phyloP scores from a whole-genome alignment of 2,329 filamentous ascomycete genomes.

The Arthrobotrys sinensis region DNA sequence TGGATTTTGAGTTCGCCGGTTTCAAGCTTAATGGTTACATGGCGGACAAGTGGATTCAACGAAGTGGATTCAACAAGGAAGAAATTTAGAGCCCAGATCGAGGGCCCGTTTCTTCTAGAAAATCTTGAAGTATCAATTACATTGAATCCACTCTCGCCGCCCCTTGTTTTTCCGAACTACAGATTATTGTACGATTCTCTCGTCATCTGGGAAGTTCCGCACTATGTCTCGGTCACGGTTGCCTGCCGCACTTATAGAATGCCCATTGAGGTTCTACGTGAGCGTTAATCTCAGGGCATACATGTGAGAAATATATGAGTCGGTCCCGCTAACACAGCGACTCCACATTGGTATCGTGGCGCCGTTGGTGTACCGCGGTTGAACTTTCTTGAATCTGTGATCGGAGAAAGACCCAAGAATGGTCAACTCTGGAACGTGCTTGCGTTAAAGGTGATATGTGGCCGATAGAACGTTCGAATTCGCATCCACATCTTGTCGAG shows the following conservation, averaged over 20 bases:
- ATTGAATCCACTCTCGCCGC: constrained; percentile 1
- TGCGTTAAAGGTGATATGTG: neutral
- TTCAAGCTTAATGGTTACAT: constrained; percentile 25
- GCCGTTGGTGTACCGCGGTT: neutral
- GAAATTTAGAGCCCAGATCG: neutral
- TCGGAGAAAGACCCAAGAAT: constrained; percentile 11
- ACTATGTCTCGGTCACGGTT: constrained; percentile 1
- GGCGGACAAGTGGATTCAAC: neutral
- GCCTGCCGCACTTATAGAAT: neutral
- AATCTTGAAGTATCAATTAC: constrained; percentile 26
- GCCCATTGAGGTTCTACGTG: neutral
- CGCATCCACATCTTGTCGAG: neutral
- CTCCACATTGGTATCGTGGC: constrained; percentile 12
- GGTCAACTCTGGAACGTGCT: neutral
- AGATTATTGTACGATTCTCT: constrained; percentile 31
- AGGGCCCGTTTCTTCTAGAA: constrained; percentile 37
- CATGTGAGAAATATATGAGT: constrained; percentile 12
- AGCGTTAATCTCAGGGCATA: neutral
- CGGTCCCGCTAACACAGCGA: neutral
- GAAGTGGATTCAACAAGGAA: neutral
- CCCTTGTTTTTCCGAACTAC: constrained; percentile 22
- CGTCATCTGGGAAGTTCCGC: constrained; percentile 5
- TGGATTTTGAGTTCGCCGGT: neutral
- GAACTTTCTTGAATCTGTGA: neutral
- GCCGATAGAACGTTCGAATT: neutral